A percentile compares a stretch with the other conserved stretches of the same genome.
phyloP scores from a whole-genome alignment of 2,329 filamentous ascomycete species.

The Colletotrichum neosansevieriae region DNA sequence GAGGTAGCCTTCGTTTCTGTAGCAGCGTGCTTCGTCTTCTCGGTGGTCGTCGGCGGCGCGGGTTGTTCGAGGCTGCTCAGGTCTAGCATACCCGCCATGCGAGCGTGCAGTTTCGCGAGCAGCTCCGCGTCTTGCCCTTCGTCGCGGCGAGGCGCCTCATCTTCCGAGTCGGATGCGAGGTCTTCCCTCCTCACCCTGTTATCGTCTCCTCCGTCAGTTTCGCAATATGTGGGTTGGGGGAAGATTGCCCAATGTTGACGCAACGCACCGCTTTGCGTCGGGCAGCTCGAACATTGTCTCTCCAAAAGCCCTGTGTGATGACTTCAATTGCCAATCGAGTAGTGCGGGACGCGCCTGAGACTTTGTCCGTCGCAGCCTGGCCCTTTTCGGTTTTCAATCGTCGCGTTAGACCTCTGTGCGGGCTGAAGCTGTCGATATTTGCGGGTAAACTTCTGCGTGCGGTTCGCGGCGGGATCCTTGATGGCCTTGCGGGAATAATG shows the following conservation, averaged over 20 bases:
- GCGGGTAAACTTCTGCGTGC: too few relatives aligned
- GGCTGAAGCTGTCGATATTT: too few relatives aligned
- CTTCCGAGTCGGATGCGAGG: slow-evolving; percentile 54
- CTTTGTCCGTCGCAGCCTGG: too few relatives aligned
- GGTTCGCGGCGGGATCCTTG: too few relatives aligned
- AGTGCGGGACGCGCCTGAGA: too few relatives aligned
- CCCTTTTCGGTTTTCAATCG: neutral
- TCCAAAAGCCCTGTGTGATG: neutral
- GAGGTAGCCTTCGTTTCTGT: slow-evolving; percentile 20
- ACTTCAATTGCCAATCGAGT: too few relatives aligned
- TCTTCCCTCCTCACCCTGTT: slow-evolving; percentile 68
- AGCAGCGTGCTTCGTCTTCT: slow-evolving; percentile 28
- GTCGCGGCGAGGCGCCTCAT: slow-evolving; percentile 45
- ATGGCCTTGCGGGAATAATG: too few relatives aligned
- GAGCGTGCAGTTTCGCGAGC: slow-evolving; percentile 60
- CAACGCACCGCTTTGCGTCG: slow-evolving; percentile 63
- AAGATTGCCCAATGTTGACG: too few relatives aligned
- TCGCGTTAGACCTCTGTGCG: too few relatives aligned
- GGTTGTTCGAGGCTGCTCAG: slow-evolving; percentile 48
- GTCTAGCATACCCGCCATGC: slow-evolving; percentile 60
- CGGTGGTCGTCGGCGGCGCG: slow-evolving; percentile 27
- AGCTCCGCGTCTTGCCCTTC: slow-evolving; percentile 53
- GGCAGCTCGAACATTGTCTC: slow-evolving; percentile 63
- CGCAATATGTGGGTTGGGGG: neutral
- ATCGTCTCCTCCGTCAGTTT: slow-evolving; percentile 3